Base-by-base conservation (phyloP, 805 yeast species). In the Starmerella bombi region DNA sequence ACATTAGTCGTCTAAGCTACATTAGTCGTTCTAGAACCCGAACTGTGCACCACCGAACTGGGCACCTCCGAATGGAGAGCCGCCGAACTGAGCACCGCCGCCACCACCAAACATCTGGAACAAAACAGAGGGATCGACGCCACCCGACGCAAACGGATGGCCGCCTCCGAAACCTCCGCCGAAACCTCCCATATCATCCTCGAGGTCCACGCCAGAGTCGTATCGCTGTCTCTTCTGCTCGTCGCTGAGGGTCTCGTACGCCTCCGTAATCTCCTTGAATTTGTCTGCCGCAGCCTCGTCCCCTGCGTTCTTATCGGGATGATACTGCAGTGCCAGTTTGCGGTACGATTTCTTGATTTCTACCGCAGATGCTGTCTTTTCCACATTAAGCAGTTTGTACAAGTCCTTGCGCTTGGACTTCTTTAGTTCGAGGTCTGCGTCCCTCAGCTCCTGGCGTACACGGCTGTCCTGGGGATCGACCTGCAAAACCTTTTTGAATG, bases 201-300 rank as follows among this genome's bases (percentile, higher is more conserved):
- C 59, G n/a, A 62, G 50, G 58, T 80, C 86, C 61, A 93, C 95
- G 53, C 80, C 88, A 45, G 78, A 75, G 62, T 91, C 97, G 58
- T 85, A 88, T 4, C 80, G 56, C 18, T 79, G 81, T 65, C 96
- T 80, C 69, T 86, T 88, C 57, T 86, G 81, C 16, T 79, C 70
- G 58, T 86, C 96, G 9, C 82, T 72, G 46, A 86, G 69, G 5
- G 81, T 69, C 61, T 88, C 96, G 60, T 86, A 74, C 5, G 96
- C 95, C 45, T 74, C 74, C 3, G 88, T 77, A 55, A 84, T 71
- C 59, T 84, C 94, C 63, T 88, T 88, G 64, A 88, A 88, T 65
- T 82, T 85, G 59, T 88, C 97, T 39, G 93, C 91, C 14, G 94
- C 95, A 59, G 80, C 93, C 40, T 57, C 66, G 37, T 53, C 53